Conservation (phyloP, 2,329 filamentous ascomycete genomes). For the Sporothrix brasiliensis region DNA sequence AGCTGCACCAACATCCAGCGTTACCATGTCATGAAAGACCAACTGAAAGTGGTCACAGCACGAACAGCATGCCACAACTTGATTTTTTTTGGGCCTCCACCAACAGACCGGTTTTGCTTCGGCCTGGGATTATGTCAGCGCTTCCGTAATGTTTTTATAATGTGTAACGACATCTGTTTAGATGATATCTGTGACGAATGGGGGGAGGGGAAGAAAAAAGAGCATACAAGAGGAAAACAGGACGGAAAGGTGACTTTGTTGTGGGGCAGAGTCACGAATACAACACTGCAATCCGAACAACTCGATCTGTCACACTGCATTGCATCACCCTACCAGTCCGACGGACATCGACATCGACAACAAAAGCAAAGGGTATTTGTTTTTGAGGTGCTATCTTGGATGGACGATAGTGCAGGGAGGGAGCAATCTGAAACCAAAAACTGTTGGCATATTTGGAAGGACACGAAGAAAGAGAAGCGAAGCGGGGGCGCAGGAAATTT, state of each 20-base stretch:
- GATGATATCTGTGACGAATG: conserved; percentile 21
- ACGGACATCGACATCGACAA: background rate
- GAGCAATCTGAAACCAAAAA: background rate
- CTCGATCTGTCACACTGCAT: background rate
- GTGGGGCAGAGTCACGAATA: background rate
- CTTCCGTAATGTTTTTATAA: conserved; percentile 1
- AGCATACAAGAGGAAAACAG: background rate
- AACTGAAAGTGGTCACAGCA: background rate
- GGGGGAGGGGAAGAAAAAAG: background rate
- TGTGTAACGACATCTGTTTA: conserved; percentile 22
- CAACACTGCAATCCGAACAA: background rate
- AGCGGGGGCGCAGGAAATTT: conserved; percentile 2
- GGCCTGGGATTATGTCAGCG: background rate
- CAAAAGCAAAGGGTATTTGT: background rate
- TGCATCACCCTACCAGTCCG: background rate
- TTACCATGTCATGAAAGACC: conserved; percentile 47
- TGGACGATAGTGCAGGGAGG: background rate
- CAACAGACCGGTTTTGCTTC: background rate
- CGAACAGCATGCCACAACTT: background rate
- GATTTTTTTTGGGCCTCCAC: background rate
- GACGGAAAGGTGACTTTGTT: background rate
- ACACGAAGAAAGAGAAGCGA: conserved; percentile 8
- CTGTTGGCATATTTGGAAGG: background rate
- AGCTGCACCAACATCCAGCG: conserved; percentile 51
- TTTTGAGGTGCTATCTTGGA: background rate